These are phyloP conservation scores for Catharanthus roseus DNA, from an alignment of 257 asterid species.

Conservation along the genomic window DNA sequence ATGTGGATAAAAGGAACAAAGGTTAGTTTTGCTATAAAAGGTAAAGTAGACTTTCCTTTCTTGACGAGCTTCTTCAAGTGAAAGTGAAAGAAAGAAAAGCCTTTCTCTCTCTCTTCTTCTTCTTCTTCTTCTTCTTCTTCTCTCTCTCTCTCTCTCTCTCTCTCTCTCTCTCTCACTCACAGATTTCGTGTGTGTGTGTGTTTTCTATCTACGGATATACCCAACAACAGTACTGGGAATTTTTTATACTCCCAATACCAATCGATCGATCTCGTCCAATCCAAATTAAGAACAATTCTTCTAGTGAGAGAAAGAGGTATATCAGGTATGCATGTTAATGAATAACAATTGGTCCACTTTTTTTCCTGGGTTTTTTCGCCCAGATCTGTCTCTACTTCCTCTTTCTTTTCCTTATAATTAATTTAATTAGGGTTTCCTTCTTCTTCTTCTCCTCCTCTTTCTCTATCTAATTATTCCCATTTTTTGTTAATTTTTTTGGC, in stretches of 20 bases:
- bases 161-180: neutral
- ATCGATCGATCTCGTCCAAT: slow-evolving; percentile 12
- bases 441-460: neutral
- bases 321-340: slow-evolving; percentile 23
- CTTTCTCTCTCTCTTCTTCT: no score
- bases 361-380: slow-evolving; percentile 15
- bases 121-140: no score
- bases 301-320: no score
- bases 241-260: slow-evolving; percentile 10
- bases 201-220: neutral
- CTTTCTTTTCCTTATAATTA: no score
- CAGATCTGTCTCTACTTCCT: slow-evolving; percentile 24
- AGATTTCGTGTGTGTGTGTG: neutral
- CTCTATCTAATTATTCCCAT: no score
- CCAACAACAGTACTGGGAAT: no score
- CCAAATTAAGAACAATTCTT: neutral
- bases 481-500: no score
- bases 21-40: slow-evolving; percentile 23
- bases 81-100: no score
- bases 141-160: slow-evolving; percentile 8
- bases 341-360: slow-evolving; percentile 12
- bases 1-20: neutral
- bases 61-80: neutral
- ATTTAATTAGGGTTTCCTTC: neutral
- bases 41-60: slow-evolving; percentile 26